Evolutionary conservation across 345 rosid genomes (phyloP), one percentile per base, ranked within the genome.

Genomic region (Crucihimalaya himalaica): DNA sequence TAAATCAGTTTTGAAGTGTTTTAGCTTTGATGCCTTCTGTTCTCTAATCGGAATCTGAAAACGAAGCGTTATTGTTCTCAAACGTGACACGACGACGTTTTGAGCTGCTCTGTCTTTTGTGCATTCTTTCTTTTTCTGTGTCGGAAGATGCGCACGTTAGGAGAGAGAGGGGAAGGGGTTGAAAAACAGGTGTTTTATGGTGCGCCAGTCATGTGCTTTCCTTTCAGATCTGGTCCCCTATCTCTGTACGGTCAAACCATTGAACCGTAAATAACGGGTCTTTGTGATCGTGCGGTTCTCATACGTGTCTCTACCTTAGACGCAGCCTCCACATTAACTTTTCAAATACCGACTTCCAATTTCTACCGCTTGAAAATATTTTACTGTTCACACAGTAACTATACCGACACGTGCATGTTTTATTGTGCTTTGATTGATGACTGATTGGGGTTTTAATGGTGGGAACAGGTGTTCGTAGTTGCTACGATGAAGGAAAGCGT

Each of bases 401-500:
- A 20, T 14, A 15, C 14, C 56, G 35, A 45, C 65, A 70, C 31
- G 45, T 70, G 47, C 56, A 64, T 73, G 64, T 18, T 13, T 35
- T 23, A 43, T 21, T 67, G 68, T 61, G 53, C 5, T 61, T 68
- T 35, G 66, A 28, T 16, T 65, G 57, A 37, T 66, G 69, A 10
- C 69, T 46, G 56, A 60, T 19, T 66, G 45, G 46, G 35, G 37
- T 46, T 35, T 43, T 62, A 34, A 55, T 68, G 58, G 40, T 11
- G 40, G 40, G 20, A 66, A 68, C 78, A 87, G 93, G 96, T 71
- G 96, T 88, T 23, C 79, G 96, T 79, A 90, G 93, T 69, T 90
- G 93, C 68, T 90, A 90, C 78, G 96, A 88, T 2, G 96, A 90
- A 82, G 96, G 96, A 10, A 90, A 90, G 69, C 96, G 93, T 63